A percentile compares a stretch with the other conserved stretches of the same genome.
phyloP scores from a whole-genome alignment of 1,139 yeast species.

The Zhuliangozyma blackwelliae region DNA sequence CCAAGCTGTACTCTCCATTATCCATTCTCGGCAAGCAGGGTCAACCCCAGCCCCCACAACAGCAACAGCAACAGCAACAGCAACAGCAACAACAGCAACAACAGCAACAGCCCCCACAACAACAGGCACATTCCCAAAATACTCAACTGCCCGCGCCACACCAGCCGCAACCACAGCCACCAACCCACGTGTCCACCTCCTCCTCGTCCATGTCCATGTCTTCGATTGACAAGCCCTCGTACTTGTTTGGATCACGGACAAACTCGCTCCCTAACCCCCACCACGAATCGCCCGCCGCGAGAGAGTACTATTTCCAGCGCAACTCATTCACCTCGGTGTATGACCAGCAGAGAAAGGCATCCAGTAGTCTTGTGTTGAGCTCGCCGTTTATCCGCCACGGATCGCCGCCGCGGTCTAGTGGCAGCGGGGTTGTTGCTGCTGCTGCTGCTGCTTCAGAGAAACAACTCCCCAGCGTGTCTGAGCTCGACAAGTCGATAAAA shows the following conservation, averaged over 20 bases:
- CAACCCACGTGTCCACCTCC: background rate
- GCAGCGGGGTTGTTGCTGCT: background rate
- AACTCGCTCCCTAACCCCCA: slow-evolving; percentile 23
- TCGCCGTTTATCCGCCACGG: background rate
- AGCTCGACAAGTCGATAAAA: slow-evolving; percentile 32
- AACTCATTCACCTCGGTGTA: slow-evolving; percentile 17
- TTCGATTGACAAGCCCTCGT: slow-evolving; percentile 6
- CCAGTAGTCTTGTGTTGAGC: slow-evolving; percentile 2
- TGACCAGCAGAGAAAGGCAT: slow-evolving; percentile 8
- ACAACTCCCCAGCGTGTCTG: slow-evolving; percentile 32
- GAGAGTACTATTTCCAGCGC: slow-evolving; percentile 7
- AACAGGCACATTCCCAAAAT: too few species aligned
- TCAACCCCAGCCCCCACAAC: slow-evolving; percentile 1
- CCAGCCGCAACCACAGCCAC: slow-evolving; percentile 1
- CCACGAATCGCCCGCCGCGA: slow-evolving; percentile 12
- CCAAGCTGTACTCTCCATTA: slow-evolving; percentile 3
- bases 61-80: slow-evolving; percentile 2
- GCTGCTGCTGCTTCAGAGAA: too few species aligned
- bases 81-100: slow-evolving; percentile 1
- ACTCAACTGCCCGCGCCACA: slow-evolving; percentile 1
- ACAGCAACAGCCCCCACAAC: slow-evolving; percentile 1
- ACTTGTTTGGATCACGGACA: slow-evolving; percentile 14
- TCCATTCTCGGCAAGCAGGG: slow-evolving; percentile 1
- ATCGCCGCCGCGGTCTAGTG: background rate
- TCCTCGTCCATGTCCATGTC: slow-evolving; percentile 1